Base-by-base conservation (phyloP, 2,329 filamentous ascomycete species). In the Escovopsis sp. region DNA sequence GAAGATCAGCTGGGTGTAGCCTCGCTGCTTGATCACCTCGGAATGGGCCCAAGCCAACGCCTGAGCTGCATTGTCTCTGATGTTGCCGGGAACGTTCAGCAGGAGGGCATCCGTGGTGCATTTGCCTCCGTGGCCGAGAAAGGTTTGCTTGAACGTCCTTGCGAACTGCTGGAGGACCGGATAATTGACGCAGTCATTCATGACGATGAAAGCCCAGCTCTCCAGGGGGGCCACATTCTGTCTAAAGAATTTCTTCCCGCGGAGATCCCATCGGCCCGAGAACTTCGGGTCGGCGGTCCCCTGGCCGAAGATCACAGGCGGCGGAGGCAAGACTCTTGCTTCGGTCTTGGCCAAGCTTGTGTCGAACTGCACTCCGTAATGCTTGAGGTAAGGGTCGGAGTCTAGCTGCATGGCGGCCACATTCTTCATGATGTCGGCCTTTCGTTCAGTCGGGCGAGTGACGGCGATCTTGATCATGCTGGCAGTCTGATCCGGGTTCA, bases 381-480 rank as follows among this genome's bases (percentile, higher is more conserved):
- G 66, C 2, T 62, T 61, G 1, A 94, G 65, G 33, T 80, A 77
- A 0, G 67, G 70, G 44, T 98, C 90, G 9, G 74, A 61, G 0
- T 88, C 65, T 43, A 79, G 69, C 0, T 60, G 50, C 8, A 94
- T 70, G 13, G 80, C 80, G 4, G 69, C 53, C 33, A 75, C 60
- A 27, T 52, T 51, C 6, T 36, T 37, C 36, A 56, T 45, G 45
- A 96, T 86, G 15, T 80, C 72, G 0, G 53, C 46, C 44, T 73
- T 70, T n/a, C 90, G 81, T 21, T 75, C 53, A 0, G 54, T 52
- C 0, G 90, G 90, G 1, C 78, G 70, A 5, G 80, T 84, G 4
- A 94, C 88, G 0, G 88, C 87, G 48, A 88, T 85, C 55, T 81
- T 88, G 62, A 98, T 94, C 90, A 98, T 98, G 5, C 69, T 60